phyloP scores from a whole-genome alignment of 495 filamentous ascomycete species.

The Podospora tetraspora region DNA sequence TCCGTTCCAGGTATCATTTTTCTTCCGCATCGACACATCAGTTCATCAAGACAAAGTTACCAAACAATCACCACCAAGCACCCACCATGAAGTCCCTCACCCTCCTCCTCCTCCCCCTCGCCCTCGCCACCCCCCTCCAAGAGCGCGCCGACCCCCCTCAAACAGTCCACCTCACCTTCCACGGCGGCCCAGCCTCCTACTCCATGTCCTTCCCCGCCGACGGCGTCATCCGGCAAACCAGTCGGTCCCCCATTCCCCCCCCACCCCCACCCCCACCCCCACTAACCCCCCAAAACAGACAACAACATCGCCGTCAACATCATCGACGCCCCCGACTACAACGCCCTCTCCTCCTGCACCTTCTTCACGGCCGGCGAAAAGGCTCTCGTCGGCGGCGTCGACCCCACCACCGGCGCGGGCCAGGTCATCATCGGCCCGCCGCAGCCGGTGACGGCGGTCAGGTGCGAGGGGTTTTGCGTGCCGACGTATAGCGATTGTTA shows the following conservation, averaged over 20 bases:
- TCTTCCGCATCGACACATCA: background rate
- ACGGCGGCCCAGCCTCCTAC: conserved; percentile 27
- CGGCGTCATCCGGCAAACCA: conserved; percentile 22
- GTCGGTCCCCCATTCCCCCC: conserved; percentile 6
- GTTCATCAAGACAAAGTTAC: background rate
- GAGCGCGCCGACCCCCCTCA: conserved; percentile 18
- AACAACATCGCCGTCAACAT: conserved; percentile 25
- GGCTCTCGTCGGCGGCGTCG: conserved; percentile 21
- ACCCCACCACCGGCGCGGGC: conserved; percentile 8
- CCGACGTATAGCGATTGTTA: conserved; percentile 25
- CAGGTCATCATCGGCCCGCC: conserved; percentile 31
- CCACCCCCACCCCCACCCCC: background rate
- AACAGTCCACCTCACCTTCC: conserved; percentile 27
- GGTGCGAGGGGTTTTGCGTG: conserved; percentile 28
- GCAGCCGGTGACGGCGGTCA: conserved; percentile 23
- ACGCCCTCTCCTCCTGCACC: conserved; percentile 22
- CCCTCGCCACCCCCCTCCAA: conserved; percentile 17
- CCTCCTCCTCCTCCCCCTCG: background rate
- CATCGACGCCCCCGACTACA: conserved; percentile 30
- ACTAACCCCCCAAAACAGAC: conserved; percentile 12
- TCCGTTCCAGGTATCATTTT: background rate
- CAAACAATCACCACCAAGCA: conserved; percentile 3
- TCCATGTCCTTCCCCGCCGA: conserved; percentile 27
- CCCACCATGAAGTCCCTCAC: conserved; percentile 1
- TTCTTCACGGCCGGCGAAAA: conserved; percentile 21